Conservation (phyloP, 176 grass and related monocot genomes). For the Rhipidocladum racemiflorum region DNA sequence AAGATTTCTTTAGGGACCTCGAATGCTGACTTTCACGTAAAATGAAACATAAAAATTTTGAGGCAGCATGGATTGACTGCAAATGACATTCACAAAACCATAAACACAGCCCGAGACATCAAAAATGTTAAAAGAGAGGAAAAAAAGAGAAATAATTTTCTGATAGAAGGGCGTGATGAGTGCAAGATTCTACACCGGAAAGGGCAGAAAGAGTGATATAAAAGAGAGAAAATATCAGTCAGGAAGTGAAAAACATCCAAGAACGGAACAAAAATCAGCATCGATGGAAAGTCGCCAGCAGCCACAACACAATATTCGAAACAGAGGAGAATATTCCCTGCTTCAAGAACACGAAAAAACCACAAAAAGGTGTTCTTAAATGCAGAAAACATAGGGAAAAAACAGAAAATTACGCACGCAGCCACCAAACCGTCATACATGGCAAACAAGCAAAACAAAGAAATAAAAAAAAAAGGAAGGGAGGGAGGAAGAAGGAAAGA, state of each 20-base stretch:
- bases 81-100: neutral
- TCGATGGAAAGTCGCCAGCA: neutral
- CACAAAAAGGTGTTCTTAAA: neutral
- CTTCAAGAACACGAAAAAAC: neutral
- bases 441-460: neutral
- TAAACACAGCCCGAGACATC: neutral
- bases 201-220: neutral
- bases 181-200: neutral
- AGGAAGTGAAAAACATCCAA: neutral
- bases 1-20: slow-evolving; percentile 12
- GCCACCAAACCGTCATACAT: neutral
- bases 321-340: slow-evolving; percentile 2
- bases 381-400: neutral
- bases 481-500: neutral
- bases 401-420: neutral
- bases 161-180: neutral
- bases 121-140: neutral
- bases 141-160: neutral
- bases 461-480: no score
- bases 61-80: neutral
- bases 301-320: neutral
- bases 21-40: slow-evolving; percentile 20
- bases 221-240: neutral
- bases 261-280: neutral
- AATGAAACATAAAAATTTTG: slow-evolving; percentile 9